These are phyloP conservation scores for Silybum marianum DNA, from an alignment of 129 eudicot genomes.

Conservation along the genomic window DNA sequence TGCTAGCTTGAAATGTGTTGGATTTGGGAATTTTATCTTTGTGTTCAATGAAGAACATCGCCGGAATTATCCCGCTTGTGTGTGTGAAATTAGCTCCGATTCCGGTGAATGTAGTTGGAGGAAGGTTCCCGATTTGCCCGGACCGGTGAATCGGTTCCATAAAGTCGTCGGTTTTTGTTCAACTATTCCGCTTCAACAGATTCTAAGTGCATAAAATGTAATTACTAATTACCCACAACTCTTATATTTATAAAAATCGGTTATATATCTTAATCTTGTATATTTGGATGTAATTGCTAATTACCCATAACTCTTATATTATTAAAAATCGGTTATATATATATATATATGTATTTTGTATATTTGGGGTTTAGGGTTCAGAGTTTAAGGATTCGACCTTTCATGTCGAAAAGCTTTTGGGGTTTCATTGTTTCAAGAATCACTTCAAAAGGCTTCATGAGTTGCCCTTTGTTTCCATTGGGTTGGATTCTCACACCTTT, in stretches of 20 bases:
- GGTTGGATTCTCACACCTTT: neutral
- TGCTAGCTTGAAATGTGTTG: conserved; percentile 61
- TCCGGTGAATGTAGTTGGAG: conserved; percentile 58
- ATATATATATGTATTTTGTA: neutral
- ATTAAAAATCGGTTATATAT: no score
- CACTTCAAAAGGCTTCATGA: neutral
- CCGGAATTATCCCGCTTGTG: conserved; percentile 49
- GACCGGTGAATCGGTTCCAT: conserved; percentile 46
- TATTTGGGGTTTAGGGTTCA: neutral
- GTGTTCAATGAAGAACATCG: conserved; percentile 55
- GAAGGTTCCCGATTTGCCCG: conserved; percentile 58
- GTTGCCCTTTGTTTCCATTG: neutral
- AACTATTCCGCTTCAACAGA: conserved; percentile 33
- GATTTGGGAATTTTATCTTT: conserved; percentile 47
- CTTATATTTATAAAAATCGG: neutral
- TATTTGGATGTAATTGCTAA: no score
- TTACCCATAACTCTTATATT: no score
- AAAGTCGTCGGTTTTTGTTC: conserved; percentile 56
- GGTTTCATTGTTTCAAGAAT: neutral
- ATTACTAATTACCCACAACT: neutral
- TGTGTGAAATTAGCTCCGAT: conserved; percentile 44
- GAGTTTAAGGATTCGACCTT: neutral
- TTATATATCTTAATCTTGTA: no score
- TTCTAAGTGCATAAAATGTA: conserved; percentile 13
- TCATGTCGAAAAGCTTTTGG: neutral